phyloP scores from a whole-genome alignment of 2,329 filamentous ascomycete genomes.

The Orbilia blumenaviensis region DNA sequence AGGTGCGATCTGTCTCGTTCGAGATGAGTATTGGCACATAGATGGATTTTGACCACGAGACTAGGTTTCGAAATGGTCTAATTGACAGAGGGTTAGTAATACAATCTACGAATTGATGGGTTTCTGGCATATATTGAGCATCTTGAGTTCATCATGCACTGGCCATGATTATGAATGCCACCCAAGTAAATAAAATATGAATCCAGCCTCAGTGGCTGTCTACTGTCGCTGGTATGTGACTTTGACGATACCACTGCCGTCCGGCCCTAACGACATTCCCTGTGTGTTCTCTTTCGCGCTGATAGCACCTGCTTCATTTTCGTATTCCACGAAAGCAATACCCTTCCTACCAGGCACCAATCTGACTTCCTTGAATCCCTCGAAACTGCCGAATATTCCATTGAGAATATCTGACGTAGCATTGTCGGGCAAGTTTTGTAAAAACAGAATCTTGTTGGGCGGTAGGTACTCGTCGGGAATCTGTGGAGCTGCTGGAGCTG shows the following conservation, averaged over 20 bases:
- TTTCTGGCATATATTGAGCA: neutral
- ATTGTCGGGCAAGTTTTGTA: conserved; percentile 89
- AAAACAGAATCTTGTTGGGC: conserved; percentile 94
- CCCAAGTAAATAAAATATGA: neutral
- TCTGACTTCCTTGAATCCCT: conserved; percentile 92
- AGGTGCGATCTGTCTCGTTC: too few species aligned
- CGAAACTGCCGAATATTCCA: conserved; percentile 84
- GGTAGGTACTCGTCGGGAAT: conserved; percentile 98
- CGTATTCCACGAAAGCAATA: conserved; percentile 97
- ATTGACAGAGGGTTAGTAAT: neutral
- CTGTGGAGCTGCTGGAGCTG: conserved; percentile 71
- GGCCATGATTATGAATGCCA: too few species aligned
- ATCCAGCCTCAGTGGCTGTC: conserved; percentile 26
- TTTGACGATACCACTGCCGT: conserved; percentile 80
- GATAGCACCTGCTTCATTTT: conserved; percentile 86
- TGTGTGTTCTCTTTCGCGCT: conserved; percentile 92
- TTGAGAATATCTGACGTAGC: conserved; percentile 82
- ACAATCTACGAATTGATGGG: neutral
- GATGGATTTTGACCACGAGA: neutral
- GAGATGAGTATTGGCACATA: too few species aligned
- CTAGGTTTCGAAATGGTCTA: neutral
- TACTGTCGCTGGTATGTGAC: conserved; percentile 96
- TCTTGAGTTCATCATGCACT: neutral
- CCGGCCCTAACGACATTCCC: conserved; percentile 77
- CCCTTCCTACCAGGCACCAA: conserved; percentile 84